Evolutionary conservation across 2,329 filamentous ascomycete species (phyloP).

Genomic region (Fusarium dlaminii): DNA sequence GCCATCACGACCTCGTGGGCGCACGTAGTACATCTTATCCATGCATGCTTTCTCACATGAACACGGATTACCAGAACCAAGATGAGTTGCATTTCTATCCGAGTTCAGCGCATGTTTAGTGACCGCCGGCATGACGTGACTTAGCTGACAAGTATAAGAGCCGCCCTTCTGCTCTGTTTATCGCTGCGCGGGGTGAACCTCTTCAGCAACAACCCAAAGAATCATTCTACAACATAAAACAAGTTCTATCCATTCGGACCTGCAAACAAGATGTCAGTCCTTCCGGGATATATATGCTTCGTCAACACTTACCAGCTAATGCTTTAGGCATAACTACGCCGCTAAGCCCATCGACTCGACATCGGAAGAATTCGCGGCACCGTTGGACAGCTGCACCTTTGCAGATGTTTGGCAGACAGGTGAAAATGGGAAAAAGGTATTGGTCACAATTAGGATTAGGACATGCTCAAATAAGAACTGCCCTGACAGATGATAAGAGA

Average conservation of each 20-base stretch:
- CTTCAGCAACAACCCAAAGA: neutral
- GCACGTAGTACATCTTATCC: neutral
- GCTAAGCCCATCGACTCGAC: neutral
- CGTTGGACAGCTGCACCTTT: neutral
- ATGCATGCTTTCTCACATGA: neutral
- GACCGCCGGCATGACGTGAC: neutral
- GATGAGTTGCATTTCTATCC: rapidly evolving
- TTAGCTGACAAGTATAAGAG: neutral
- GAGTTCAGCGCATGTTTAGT: neutral
- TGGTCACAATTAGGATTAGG: too few species aligned
- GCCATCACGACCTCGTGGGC: neutral
- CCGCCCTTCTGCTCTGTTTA: rapidly evolving
- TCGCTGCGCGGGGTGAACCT: neutral
- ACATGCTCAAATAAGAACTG: too few species aligned
- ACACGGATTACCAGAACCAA: neutral
- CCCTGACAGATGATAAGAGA: too few species aligned
- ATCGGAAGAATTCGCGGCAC: neutral
- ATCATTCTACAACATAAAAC: neutral
- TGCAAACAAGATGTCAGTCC: neutral
- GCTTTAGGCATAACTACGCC: neutral
- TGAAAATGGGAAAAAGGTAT: too few species aligned
- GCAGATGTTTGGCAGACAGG: too few species aligned
- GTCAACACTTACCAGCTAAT: neutral
- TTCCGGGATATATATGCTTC: neutral
- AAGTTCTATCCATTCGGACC: neutral